A percentile compares a stretch with the other conserved stretches of the same genome.
These are phyloP conservation scores for Mortierella sp. DNA, from an alignment of 371 early-diverging fungal species.

Conservation along the genomic window DNA sequence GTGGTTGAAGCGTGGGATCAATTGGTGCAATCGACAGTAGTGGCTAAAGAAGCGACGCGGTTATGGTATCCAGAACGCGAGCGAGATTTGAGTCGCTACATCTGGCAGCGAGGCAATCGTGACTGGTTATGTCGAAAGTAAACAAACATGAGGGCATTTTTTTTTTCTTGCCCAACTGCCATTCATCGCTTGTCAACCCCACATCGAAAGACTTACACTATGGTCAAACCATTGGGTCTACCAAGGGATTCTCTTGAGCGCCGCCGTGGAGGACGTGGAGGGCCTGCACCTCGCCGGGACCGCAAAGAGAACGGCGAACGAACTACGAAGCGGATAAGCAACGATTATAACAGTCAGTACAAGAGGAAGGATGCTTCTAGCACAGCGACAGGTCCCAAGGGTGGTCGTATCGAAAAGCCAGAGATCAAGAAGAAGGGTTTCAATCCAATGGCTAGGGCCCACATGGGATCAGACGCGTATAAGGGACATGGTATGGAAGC, in stretches of 20 bases:
- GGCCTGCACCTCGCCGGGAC: conserved; percentile 45
- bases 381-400: not conserved
- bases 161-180: too few species aligned
- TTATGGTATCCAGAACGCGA: too few species aligned
- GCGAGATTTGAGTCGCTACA: too few species aligned
- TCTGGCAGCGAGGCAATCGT: too few species aligned
- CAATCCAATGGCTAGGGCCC: conserved; percentile 48
- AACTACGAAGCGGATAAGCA: conserved; percentile 30
- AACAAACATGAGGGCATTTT: too few species aligned
- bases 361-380: conserved; percentile 5
- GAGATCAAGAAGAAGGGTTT: conserved; percentile 42
- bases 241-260: conserved; percentile 50
- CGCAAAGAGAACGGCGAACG: conserved; percentile 28
- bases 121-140: too few species aligned
- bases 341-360: conserved; percentile 43
- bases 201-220: not conserved
- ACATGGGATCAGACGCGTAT: conserved; percentile 53
- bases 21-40: too few species aligned
- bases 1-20: too few species aligned
- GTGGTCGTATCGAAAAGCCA: not conserved
- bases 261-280: conserved; percentile 47
- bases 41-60: too few species aligned
- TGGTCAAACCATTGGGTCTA: conserved; percentile 36
- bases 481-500: conserved; percentile 51
- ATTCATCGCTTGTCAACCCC: too few species aligned